These are phyloP conservation scores for Phaeosphaeriaceae sp. DNA, from an alignment of 2,329 filamentous ascomycete genomes.

Conservation along the genomic window DNA sequence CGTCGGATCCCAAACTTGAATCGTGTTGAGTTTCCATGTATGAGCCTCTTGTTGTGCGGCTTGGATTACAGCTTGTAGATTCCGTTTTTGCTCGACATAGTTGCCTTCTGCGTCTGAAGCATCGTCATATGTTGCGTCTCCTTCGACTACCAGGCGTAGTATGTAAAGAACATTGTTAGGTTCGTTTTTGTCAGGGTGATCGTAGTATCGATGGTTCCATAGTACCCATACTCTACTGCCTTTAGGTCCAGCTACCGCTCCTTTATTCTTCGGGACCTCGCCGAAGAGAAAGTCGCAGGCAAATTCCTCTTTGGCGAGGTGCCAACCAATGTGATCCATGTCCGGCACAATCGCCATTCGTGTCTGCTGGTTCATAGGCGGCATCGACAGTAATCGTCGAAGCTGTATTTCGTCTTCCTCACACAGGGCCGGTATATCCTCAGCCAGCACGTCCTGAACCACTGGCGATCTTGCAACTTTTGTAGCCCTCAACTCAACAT, in stretches of 20 bases:
- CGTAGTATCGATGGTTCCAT: conserved; percentile 63
- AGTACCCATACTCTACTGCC: conserved; percentile 69
- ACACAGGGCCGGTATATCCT: conserved; percentile 67
- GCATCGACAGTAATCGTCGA: conserved; percentile 55
- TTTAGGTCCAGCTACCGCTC: conserved; percentile 65
- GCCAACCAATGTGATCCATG: conserved; percentile 71
- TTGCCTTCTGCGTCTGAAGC: conserved; percentile 3
- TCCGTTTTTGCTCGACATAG: conserved; percentile 5
- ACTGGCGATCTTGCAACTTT: conserved; percentile 2
- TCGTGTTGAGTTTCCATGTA: conserved; percentile 69
- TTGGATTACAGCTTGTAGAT: conserved; percentile 62
- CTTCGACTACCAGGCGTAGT: conserved; percentile 69
- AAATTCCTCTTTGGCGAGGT: conserved; percentile 78
- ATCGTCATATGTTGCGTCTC: conserved; percentile 1
- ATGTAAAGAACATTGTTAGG: conserved; percentile 70
- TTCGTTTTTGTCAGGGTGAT: conserved; percentile 48
- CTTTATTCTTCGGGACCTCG: conserved; percentile 64
- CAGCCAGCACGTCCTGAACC: conserved; percentile 57
- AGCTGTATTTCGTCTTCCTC: conserved; percentile 68
- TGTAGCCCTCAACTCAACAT: conserved; percentile 62
- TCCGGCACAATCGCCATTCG: conserved; percentile 71
- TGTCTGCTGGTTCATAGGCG: conserved; percentile 48
- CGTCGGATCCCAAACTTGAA: conserved; percentile 83
- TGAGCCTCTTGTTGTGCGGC: conserved; percentile 72
- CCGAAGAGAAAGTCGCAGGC: conserved; percentile 67